Base-by-base conservation (phyloP, 306 rosid genomes). In the Macrotyloma uniflorum region DNA sequence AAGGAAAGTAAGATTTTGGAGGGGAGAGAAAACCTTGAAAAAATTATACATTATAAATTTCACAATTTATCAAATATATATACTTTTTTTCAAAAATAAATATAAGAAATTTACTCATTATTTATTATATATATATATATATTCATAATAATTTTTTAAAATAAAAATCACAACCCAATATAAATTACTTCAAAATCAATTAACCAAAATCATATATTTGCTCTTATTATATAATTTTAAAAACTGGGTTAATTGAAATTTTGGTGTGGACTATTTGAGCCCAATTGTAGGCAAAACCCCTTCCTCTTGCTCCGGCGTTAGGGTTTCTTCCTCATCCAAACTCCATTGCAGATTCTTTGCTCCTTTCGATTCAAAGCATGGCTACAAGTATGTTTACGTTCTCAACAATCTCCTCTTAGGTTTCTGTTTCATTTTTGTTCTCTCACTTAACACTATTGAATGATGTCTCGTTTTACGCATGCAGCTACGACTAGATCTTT, bases 401-500 rank as follows among this genome's bases (percentile, higher is more conserved):
- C 13, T 6, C n/a, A 23, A 8, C 33, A 30, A 40, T 80, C 64
- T 74, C 32, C 14, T 12, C 4, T 14, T 3, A 2, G 43, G 3
- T 28, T 28, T 57, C 9, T 6, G 2, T 77, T 40, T 47, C 3
- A 3, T 0, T 11, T 35, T 50, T 75, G 10, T 57, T 67, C 72
- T 35, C 38, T 45, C 23, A 1, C 14, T 6, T 16, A 2, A 7
- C 28, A 6, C 51, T 24, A 32, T 18, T 77, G 32, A 5, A 0
- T 12, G 20, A 59, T 59, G 3, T 32, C 13, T 50, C 32, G 67
- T 70, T 24, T 46, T 83, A 1, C 33, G 6, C 14, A 11, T 86
- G 71, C 87, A 89, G 97, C 93, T 43, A 68, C 81, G 77, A 80
- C 88, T 9, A 88, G 95, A 84, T 95, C 98, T 8, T 95, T 95